Evolutionary conservation across 768 basidiomycete genomes (phyloP), one percentile per base, ranked within the genome.

Genomic region (Phlebiopsis flavidoalba): DNA sequence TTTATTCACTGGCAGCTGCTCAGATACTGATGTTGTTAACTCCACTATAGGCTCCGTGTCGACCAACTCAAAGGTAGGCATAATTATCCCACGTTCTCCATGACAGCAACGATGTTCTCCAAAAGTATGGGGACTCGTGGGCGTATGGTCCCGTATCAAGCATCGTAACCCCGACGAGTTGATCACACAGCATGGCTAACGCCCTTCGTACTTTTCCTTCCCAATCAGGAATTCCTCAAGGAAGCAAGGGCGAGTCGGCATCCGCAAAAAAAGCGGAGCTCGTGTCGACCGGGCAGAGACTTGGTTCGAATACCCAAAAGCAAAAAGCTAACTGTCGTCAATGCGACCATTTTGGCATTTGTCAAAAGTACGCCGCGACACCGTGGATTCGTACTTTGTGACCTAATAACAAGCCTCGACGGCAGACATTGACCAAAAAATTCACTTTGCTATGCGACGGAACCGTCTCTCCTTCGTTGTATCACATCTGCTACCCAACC

Each of bases 261-360:
- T 80, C 84, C 21, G 92, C 91, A 1, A 90, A 81, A 72, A 93
- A 93, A 70, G 81, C 78, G 11, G 91, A 90, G 1, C 75, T 93
- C 53, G 60, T n/a, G n/a, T 89, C 8, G 84, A 88, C 60, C 83
- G 89, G 14, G 80, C 88, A 4, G 72, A 75, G 19, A 82, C 85
- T 31, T 92, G 85, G 83, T 70, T 92, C 58, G 77, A n/a, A 82
- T 22, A 69, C 67, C 52, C 69, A 73, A 51, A n/a, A n/a, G n/a
- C n/a, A n/a, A n/a, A n/a, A n/a, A 51, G 15, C 37, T 60, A 26
- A 60, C n/a, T 21, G 31, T n/a, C n/a, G n/a, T 8, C 37, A 43
- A 26, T n/a, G 59, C 49, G 14, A 24, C 6, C 59, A 43, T 43
- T n/a, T n/a, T n/a, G n/a, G 11, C 40, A 43, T 17, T 17, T 12